phyloP scores from a whole-genome alignment of 495 filamentous ascomycete genomes.

The Penicillium paradoxum region DNA sequence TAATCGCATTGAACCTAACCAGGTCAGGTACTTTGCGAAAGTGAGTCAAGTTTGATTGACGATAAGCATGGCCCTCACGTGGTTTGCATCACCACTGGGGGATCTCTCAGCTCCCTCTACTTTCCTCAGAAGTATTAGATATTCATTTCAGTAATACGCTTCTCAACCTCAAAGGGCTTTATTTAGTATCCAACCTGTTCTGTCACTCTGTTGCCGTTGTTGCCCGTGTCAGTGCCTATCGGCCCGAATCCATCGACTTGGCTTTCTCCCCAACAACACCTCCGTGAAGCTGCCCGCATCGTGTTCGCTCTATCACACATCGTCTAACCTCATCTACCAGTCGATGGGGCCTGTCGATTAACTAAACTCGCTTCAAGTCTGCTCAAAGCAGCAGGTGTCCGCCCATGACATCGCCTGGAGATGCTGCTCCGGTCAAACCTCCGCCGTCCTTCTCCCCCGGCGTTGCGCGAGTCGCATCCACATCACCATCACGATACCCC shows the following conservation, averaged over 20 bases:
- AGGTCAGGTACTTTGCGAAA: neutral
- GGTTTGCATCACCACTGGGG: slow-evolving; percentile 20
- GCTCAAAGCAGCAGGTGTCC: slow-evolving; percentile 38
- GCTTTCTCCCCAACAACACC: slow-evolving; percentile 26
- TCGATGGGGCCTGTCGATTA: slow-evolving; percentile 34
- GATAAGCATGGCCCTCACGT: slow-evolving; percentile 27
- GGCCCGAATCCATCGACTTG: slow-evolving; percentile 23
- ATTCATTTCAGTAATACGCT: neutral
- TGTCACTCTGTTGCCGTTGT: neutral
- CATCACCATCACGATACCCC: slow-evolving; percentile 46
- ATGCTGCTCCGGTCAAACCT: slow-evolving; percentile 58
- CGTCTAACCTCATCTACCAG: slow-evolving; percentile 10
- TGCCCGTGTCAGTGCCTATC: slow-evolving; percentile 1
- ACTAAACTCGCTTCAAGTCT: slow-evolving; percentile 9
- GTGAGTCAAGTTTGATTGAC: slow-evolving; percentile 17
- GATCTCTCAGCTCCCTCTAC: neutral
- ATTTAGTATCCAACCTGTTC: neutral
- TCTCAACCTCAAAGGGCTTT: neutral
- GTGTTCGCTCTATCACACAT: slow-evolving; percentile 12
- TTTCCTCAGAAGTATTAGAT: neutral
- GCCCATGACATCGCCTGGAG: slow-evolving; percentile 59
- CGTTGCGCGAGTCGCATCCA: slow-evolving; percentile 48
- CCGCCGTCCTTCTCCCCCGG: slow-evolving; percentile 53
- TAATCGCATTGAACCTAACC: slow-evolving; percentile 22
- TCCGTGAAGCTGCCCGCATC: slow-evolving; percentile 3